A percentile compares a stretch with the other conserved stretches of the same genome.
Conservation (phyloP, 495 filamentous ascomycete species). For the Daldinia grandis region DNA sequence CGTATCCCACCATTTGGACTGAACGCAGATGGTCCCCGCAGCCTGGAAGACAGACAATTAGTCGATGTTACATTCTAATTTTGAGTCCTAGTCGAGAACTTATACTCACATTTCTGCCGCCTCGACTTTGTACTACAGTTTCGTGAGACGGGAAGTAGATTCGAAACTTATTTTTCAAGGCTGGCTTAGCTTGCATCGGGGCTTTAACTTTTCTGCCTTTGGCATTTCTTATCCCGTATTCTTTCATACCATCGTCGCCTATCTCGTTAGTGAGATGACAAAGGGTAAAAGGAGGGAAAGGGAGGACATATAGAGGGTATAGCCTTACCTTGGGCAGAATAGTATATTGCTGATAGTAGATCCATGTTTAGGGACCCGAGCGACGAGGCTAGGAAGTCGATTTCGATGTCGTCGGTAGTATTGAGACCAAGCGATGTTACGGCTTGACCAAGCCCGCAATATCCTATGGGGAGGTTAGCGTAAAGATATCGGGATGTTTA, state of each 20-base stretch:
- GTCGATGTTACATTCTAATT: neutral
- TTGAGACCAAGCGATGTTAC: constrained; percentile 65
- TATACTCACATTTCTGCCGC: constrained; percentile 58
- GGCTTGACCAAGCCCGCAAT: constrained; percentile 71
- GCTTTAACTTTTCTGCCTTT: constrained; percentile 45
- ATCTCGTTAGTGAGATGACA: neutral
- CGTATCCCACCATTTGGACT: constrained; percentile 70
- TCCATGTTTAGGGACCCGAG: constrained; percentile 75
- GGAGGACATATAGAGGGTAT: neutral
- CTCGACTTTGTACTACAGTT: constrained; percentile 72
- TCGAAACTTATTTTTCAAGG: constrained; percentile 64
- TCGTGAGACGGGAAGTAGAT: constrained; percentile 85
- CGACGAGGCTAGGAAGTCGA: constrained; percentile 77
- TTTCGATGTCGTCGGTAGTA: constrained; percentile 56
- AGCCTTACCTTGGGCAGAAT: constrained; percentile 72
- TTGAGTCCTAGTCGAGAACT: neutral
- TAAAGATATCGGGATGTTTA: neutral
- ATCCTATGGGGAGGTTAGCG: constrained; percentile 46
- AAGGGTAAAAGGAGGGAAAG: neutral
- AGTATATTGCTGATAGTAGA: constrained; percentile 75
- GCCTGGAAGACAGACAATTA: constrained; percentile 43
- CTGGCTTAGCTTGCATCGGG: constrained; percentile 38
- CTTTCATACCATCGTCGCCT: constrained; percentile 69
- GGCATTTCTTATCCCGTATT: constrained; percentile 59
- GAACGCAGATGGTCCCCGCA: constrained; percentile 85